Base-by-base conservation (phyloP, 805 yeast genomes). In the Zygosaccharomyces bisporus region DNA sequence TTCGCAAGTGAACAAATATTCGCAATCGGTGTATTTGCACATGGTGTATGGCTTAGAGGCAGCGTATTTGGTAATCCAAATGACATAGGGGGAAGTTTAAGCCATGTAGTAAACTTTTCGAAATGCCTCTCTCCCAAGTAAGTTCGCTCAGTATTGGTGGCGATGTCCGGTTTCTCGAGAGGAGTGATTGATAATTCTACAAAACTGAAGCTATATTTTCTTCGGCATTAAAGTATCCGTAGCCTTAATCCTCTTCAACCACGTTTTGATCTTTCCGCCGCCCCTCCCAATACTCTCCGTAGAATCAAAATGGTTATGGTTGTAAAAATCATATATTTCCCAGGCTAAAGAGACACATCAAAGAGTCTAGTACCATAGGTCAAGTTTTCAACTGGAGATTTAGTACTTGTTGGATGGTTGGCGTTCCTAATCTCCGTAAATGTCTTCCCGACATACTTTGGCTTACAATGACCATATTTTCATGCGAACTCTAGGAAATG, bases 21-120 rank as follows among this genome's bases (percentile, higher is more conserved):
- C 41, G 34, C 53, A 50, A 25, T 50, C 34, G 21, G 32, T 29
- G 19, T 44, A 47, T 37, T 50, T 47, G 47, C 51, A 47, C 31
- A 41, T 32, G 5, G 53, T 51, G 23, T 41, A 44, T 4, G 49
- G 51, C 37, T 44, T 36, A 17, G 35, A 23, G 14, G 41, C 43
- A 13, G 49, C 45, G 29, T 39, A 37, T 35, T 50, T 50, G 35
- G 51, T 50, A 23, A 50, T 49, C 53, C 53, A 50, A 17, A 50
- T 41, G 8, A 46, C 46, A 20, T 44, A 50, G 24, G 53, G 53
- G 13, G 53, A 46, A 38, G 21, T 10, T 38, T 43, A 25, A 50
- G 51, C 53, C 51, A 50, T 13, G 38, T 39, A 23, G 43, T 43
- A 32, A 50, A 47, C 34, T 40, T 47, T 33, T 30, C 41, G 16